phyloP scores from a whole-genome alignment of 495 filamentous ascomycete genomes.

The Daldinia caldariorum region DNA sequence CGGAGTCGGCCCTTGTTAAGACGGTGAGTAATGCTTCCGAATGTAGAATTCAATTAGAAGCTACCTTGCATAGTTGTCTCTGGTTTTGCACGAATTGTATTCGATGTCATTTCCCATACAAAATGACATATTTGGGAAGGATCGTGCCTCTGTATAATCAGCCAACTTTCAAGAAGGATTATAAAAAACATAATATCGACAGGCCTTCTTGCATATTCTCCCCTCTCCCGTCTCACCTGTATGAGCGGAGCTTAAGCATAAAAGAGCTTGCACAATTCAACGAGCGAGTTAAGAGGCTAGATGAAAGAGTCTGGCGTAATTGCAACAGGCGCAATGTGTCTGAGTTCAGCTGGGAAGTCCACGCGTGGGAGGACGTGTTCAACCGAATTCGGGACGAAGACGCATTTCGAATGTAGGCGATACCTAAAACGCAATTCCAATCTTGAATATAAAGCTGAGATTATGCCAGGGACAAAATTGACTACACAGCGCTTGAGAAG shows the following conservation, averaged over 20 bases:
- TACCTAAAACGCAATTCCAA: no score
- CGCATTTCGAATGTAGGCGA: background rate
- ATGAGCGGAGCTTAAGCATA: background rate
- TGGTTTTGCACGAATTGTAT: background rate
- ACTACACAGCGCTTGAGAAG: background rate
- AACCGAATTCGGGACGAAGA: background rate
- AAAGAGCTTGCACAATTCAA: background rate
- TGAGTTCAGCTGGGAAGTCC: conserved; percentile 9
- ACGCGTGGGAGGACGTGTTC: background rate
- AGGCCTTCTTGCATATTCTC: background rate
- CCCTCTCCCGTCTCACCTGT: background rate
- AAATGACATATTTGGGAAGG: background rate
- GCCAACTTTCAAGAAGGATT: background rate
- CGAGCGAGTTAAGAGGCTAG: background rate
- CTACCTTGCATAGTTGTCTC: background rate
- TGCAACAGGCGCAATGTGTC: background rate
- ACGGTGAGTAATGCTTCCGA: background rate
- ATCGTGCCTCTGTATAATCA: background rate
- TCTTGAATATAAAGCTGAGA: background rate
- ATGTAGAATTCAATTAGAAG: background rate
- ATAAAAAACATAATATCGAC: background rate
- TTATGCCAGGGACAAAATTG: background rate
- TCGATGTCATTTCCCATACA: background rate
- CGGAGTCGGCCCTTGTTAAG: background rate
- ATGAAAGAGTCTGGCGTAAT: background rate